Evolutionary conservation across 2,329 filamentous ascomycete species (phyloP).

Genomic region (Albifimbria verrucaria): DNA sequence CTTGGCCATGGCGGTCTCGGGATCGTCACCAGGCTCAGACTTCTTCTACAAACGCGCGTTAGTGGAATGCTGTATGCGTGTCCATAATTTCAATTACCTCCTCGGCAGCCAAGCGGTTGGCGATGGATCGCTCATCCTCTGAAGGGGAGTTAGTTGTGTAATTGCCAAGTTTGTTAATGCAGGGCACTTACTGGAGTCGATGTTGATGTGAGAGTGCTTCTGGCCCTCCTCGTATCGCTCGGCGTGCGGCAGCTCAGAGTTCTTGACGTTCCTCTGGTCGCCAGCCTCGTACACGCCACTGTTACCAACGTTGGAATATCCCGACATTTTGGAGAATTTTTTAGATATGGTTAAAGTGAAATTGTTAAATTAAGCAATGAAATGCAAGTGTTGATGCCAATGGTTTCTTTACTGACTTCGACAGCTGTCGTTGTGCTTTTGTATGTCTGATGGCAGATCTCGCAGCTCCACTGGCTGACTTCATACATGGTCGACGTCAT

Average conservation of each 20-base stretch:
- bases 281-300: conserved; percentile 67
- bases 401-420: no score
- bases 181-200: conserved; percentile 67
- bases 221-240: conserved; percentile 71
- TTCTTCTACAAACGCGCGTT: conserved; percentile 23
- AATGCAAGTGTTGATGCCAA: no score
- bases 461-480: conserved; percentile 1
- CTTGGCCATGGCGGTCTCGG: conserved; percentile 41
- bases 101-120: conserved; percentile 67
- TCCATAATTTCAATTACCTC: conserved; percentile 36
- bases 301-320: conserved; percentile 64
- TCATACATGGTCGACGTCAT: conserved; percentile 2
- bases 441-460: background rate
- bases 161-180: background rate
- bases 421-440: conserved; percentile 3
- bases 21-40: conserved; percentile 42
- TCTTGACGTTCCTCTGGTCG: conserved; percentile 67
- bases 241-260: conserved; percentile 46
- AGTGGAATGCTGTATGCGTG: conserved; percentile 8
- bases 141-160: background rate
- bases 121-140: conserved; percentile 71
- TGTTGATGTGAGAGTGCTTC: conserved; percentile 62
- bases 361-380: no score
- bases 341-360: background rate
- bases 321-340: conserved; percentile 26